Evolutionary conservation across 2,329 filamentous ascomycete genomes (phyloP).

Genomic region (Fusarium beomiforme): DNA sequence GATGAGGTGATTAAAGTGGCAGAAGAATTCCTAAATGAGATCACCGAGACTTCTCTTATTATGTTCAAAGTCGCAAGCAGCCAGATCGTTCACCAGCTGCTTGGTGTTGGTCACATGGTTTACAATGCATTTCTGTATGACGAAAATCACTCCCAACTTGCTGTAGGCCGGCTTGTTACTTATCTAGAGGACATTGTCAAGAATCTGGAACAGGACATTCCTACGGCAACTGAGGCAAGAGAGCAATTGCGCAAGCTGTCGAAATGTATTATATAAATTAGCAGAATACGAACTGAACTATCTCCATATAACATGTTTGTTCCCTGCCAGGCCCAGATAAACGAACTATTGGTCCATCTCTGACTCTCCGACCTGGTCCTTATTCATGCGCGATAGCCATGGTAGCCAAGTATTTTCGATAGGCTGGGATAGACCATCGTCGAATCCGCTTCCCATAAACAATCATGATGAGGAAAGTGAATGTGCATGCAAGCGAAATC

Average conservation of each 20-base stretch:
- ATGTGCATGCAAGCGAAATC: not conserved
- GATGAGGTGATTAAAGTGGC: not conserved
- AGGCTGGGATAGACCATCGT: not conserved
- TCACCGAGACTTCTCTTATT: not conserved
- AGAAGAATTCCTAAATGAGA: not conserved
- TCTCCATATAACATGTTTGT: too few species aligned
- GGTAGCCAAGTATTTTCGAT: not conserved
- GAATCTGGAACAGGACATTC: not conserved
- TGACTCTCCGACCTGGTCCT: not conserved
- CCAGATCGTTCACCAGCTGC: not conserved
- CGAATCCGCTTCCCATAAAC: not conserved
- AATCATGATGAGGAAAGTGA: not conserved
- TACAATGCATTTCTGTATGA: conserved; percentile 1
- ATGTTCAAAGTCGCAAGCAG: conserved; percentile 2
- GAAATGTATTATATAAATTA: not conserved
- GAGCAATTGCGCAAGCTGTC: not conserved
- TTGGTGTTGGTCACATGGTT: not conserved
- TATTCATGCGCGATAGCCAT: not conserved
- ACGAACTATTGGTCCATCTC: rapidly evolving
- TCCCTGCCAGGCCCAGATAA: rapidly evolving
- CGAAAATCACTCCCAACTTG: not conserved
- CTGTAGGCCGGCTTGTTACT: not conserved
- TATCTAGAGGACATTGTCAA: conserved; percentile 1
- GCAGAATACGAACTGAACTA: not conserved
- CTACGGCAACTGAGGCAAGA: not conserved